phyloP scores from a whole-genome alignment of 257 asterid species.

The Pogostemon cablin region DNA sequence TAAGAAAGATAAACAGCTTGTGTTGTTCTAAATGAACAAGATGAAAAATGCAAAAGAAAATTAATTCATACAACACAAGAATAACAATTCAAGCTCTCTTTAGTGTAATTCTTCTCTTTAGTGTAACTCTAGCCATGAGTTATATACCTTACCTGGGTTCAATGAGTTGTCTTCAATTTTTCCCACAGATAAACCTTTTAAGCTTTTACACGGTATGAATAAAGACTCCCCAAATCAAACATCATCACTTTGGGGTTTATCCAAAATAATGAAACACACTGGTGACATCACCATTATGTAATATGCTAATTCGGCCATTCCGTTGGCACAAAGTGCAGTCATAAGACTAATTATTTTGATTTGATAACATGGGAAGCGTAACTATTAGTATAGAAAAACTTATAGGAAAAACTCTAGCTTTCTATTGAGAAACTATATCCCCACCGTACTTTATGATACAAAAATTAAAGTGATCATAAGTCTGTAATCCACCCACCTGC shows the following conservation, averaged over 20 bases:
- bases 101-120: not conserved
- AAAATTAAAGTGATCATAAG: too few relatives aligned
- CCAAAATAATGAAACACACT: constrained; percentile 17
- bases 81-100: not conserved
- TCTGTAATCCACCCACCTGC: too few relatives aligned
- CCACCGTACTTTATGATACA: too few relatives aligned
- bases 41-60: not conserved
- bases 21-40: not conserved
- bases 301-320: constrained; percentile 1
- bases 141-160: not conserved
- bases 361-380: not conserved
- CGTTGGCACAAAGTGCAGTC: not conserved
- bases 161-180: not conserved
- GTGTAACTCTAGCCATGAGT: not conserved
- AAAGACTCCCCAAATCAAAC: not conserved
- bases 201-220: not conserved
- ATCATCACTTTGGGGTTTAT: not conserved
- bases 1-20: not conserved
- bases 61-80: not conserved
- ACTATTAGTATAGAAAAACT: not conserved
- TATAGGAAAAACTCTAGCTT: not conserved
- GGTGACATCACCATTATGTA: not conserved
- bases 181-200: constrained; percentile 1
- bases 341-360: too few relatives aligned
- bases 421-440: not conserved